phyloP scores from a whole-genome alignment of 208 protist genomes.

The Acanthamoeba healyi region DNA sequence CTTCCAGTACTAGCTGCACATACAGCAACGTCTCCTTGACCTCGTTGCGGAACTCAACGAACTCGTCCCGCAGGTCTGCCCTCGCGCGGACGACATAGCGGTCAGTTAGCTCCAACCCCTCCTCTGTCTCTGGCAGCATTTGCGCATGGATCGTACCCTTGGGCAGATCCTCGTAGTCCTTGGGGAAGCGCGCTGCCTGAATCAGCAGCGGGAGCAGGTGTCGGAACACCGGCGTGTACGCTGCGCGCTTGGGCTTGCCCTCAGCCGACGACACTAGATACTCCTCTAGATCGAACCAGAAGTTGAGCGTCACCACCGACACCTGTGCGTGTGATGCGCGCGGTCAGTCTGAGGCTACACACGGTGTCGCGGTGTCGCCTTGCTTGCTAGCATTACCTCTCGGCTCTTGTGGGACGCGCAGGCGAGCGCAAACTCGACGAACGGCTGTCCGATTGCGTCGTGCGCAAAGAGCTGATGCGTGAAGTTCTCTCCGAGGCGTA shows the following conservation, averaged over 20 bases:
- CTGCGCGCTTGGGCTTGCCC: not conserved
- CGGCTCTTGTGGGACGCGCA: slow-evolving; percentile 21
- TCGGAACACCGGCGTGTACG: not conserved
- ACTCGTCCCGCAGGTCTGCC: not conserved
- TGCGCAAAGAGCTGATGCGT: not conserved
- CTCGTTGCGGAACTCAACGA: not conserved
- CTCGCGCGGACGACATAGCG: not conserved
- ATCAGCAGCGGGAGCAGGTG: slow-evolving; percentile 19
- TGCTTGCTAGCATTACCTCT: too few species aligned
- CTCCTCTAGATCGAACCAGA: slow-evolving; percentile 40
- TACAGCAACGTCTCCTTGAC: not conserved
- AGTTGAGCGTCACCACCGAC: slow-evolving; percentile 26
- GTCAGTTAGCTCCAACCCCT: not conserved
- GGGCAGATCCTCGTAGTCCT: not conserved
- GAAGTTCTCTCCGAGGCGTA: slow-evolving; percentile 33
- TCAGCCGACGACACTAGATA: not conserved
- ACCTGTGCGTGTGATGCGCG: not conserved
- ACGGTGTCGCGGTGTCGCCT: too few species aligned
- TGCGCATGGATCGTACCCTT: too few species aligned
- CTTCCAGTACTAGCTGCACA: slow-evolving; percentile 14
- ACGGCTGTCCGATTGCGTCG: slow-evolving; percentile 8
- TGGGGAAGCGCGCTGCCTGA: not conserved
- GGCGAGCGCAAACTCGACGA: not conserved
- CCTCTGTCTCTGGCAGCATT: too few species aligned
- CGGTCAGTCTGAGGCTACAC: not conserved